A percentile compares a stretch with the other conserved stretches of the same genome.
Conservation (phyloP, 768 basidiomycete genomes). For the Auriscalpium microsporum region DNA sequence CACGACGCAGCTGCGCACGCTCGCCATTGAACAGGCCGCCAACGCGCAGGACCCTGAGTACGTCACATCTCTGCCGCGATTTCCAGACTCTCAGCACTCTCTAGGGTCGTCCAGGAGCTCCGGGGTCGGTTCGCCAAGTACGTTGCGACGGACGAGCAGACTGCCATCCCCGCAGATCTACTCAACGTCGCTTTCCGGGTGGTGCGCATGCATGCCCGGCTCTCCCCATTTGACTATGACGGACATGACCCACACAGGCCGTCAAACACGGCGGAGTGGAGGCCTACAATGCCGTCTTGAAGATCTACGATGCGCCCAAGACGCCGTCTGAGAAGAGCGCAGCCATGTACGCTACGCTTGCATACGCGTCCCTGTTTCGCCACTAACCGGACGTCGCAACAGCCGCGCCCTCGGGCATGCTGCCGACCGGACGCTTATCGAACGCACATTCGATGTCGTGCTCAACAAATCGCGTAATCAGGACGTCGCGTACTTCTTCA, state of each 20-base stretch:
- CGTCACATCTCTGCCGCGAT: neutral
- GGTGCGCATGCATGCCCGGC: constrained; percentile 27
- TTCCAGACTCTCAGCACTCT: neutral
- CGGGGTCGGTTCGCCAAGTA: constrained; percentile 62
- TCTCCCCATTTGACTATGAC: neutral
- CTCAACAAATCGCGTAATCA: constrained; percentile 45
- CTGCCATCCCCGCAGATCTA: constrained; percentile 74
- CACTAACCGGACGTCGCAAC: constrained; percentile 1
- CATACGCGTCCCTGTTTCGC: neutral
- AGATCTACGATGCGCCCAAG: constrained; percentile 60
- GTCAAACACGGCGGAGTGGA: constrained; percentile 63
- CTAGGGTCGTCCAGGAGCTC: constrained; percentile 67
- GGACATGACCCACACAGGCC: constrained; percentile 34
- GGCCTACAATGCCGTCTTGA: constrained; percentile 68
- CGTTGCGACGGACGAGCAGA: constrained; percentile 64
- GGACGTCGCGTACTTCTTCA: constrained; percentile 59
- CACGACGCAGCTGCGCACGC: constrained; percentile 62
- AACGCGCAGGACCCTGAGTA: constrained; percentile 34
- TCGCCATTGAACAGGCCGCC: constrained; percentile 55
- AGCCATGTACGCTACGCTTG: constrained; percentile 54
- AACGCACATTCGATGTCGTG: constrained; percentile 60
- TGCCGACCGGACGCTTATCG: constrained; percentile 44
- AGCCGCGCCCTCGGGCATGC: constrained; percentile 62
- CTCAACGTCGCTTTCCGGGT: constrained; percentile 44
- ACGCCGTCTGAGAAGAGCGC: constrained; percentile 67